Conservation (phyloP, 768 basidiomycete genomes). For the Mycena galopus region DNA sequence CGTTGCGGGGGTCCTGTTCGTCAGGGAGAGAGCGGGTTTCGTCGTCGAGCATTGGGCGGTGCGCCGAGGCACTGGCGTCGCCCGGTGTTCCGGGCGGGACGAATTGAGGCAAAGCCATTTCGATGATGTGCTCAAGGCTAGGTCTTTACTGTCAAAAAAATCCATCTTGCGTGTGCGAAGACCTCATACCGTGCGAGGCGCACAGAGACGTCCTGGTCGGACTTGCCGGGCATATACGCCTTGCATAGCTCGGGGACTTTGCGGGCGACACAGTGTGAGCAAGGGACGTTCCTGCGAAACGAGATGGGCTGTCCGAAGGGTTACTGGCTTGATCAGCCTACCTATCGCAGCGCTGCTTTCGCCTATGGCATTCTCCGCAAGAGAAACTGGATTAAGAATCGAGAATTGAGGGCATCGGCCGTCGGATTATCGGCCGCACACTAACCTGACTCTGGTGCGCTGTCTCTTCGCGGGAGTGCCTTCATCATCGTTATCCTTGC, state of each 20-base stretch:
- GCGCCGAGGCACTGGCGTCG: constrained; percentile 42
- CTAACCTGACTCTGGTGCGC: constrained; percentile 82
- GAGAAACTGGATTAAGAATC: constrained; percentile 69
- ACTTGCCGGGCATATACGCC: constrained; percentile 89
- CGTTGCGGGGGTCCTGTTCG: constrained; percentile 81
- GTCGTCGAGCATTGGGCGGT: constrained; percentile 68
- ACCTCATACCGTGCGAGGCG: constrained; percentile 66
- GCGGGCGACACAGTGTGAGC: constrained; percentile 78
- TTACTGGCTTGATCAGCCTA: constrained; percentile 41
- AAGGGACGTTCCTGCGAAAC: constrained; percentile 33
- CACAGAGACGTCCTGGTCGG: constrained; percentile 83
- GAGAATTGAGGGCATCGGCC: constrained; percentile 13
- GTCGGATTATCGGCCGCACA: constrained; percentile 31
- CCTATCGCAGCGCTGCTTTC: constrained; percentile 93
- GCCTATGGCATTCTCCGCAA: constrained; percentile 88
- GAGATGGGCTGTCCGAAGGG: not conserved
- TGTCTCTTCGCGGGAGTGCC: constrained; percentile 71
- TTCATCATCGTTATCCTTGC: constrained; percentile 77
- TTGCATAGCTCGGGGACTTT: constrained; percentile 92
- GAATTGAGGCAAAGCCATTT: constrained; percentile 83
- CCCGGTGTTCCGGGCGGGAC: constrained; percentile 59
- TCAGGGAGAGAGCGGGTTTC: constrained; percentile 80
- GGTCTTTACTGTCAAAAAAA: not conserved
- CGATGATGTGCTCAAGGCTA: constrained; percentile 81
- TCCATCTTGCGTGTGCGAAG: not conserved